Conservation (phyloP, 305 asterid species). For the Fraxinus latifolia region DNA sequence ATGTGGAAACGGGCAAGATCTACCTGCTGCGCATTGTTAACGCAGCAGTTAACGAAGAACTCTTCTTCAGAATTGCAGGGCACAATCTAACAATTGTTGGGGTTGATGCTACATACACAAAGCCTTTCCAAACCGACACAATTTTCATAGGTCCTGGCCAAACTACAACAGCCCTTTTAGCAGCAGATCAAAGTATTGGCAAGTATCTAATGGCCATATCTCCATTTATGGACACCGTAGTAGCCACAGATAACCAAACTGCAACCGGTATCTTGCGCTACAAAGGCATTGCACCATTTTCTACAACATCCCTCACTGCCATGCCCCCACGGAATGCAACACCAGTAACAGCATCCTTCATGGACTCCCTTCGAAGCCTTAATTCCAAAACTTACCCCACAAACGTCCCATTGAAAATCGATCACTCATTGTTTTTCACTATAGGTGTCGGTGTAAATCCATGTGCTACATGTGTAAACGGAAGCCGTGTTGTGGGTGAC, state of each 20-base stretch:
- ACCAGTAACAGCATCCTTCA: slow-evolving; percentile 34
- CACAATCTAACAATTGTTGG: slow-evolving; percentile 58
- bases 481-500: slow-evolving; percentile 45
- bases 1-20: slow-evolving; percentile 53
- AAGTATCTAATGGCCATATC: slow-evolving; percentile 49
- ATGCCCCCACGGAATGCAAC: slow-evolving; percentile 55
- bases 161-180: slow-evolving; percentile 50
- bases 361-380: slow-evolving; percentile 53
- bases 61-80: slow-evolving; percentile 62
- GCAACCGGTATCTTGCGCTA: slow-evolving; percentile 47
- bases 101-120: slow-evolving; percentile 59
- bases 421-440: slow-evolving; percentile 48
- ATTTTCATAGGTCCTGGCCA: slow-evolving; percentile 70
- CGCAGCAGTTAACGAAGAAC: slow-evolving; percentile 57
- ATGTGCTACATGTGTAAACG: slow-evolving; percentile 47
- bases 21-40: slow-evolving; percentile 60
- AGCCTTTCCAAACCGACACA: slow-evolving; percentile 60
- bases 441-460: slow-evolving; percentile 61
- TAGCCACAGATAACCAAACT: slow-evolving; percentile 51
- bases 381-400: slow-evolving; percentile 48
- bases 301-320: slow-evolving; percentile 32
- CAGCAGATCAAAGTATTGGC: slow-evolving; percentile 41
- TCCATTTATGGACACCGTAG: slow-evolving; percentile 68
- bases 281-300: slow-evolving; percentile 27
- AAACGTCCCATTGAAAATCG: slow-evolving; percentile 38